These are phyloP conservation scores for Stemphylium beticola DNA, from an alignment of 2,329 filamentous ascomycete genomes.

Conservation along the genomic window DNA sequence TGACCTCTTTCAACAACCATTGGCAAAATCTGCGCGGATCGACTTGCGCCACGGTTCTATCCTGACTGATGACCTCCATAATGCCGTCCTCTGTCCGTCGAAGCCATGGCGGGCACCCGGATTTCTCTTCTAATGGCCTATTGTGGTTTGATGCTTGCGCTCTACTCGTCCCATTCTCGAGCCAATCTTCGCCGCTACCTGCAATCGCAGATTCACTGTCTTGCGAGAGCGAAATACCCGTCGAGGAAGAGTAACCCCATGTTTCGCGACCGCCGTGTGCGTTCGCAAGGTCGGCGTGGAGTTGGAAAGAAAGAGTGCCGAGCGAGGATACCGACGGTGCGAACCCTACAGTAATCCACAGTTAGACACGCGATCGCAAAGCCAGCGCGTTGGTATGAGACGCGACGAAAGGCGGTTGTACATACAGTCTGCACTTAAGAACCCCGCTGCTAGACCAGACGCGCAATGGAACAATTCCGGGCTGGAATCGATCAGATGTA, in stretches of 20 bases:
- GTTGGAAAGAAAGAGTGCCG: slow-evolving; percentile 70
- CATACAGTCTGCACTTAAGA: slow-evolving; percentile 72
- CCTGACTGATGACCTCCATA: slow-evolving; percentile 67
- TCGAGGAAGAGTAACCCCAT: slow-evolving; percentile 67
- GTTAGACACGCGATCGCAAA: background rate
- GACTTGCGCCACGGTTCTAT: slow-evolving; percentile 69
- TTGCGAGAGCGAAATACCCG: slow-evolving; percentile 62
- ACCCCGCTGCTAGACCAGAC: slow-evolving; percentile 76
- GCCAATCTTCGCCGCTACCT: slow-evolving; percentile 67
- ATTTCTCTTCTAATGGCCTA: slow-evolving; percentile 32
- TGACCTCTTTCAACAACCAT: slow-evolving; percentile 66
- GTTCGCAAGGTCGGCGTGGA: slow-evolving; percentile 70
- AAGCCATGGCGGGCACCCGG: slow-evolving; percentile 64
- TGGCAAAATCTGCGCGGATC: slow-evolving; percentile 71
- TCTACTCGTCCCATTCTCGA: slow-evolving; percentile 68
- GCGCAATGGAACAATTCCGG: slow-evolving; percentile 72
- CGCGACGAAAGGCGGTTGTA: background rate
- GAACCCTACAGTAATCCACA: slow-evolving; percentile 57
- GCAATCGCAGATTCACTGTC: slow-evolving; percentile 51
- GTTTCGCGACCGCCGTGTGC: slow-evolving; percentile 62
- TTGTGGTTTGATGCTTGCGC: slow-evolving; percentile 57
- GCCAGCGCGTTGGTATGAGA: background rate
- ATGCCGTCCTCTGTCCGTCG: slow-evolving; percentile 60
- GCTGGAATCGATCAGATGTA: slow-evolving; percentile 65
- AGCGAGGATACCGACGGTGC: slow-evolving; percentile 62